Evolutionary conservation across 208 protist genomes (phyloP), one percentile per base, ranked within the genome.

Genomic region (Endotrypanum monterogeii): DNA sequence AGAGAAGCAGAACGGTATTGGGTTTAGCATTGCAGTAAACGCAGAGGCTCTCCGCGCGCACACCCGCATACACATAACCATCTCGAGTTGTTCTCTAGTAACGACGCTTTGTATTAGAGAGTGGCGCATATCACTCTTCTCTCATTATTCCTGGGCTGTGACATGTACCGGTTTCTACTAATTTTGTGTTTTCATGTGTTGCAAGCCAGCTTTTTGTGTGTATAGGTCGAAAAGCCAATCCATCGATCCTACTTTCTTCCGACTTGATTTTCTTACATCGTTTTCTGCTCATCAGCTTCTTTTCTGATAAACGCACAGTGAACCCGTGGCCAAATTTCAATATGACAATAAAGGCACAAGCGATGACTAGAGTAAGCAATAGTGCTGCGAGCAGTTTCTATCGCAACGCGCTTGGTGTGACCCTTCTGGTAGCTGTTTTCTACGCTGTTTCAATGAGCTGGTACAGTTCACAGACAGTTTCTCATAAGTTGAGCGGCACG

Each of bases 401-500:
- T 48, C 72, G 78, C 35, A 82, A 51, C 46, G 60, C 32, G 3
- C 46, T 74, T 39, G 57, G 48, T 32, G 35, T 65, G 25, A 52
- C 66, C 51, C 55, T 87, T 35, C 66, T 83, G 51, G 65, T 71
- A 25, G 69, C 74, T 55, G 80, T 84, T 35, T 44, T 84, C 25
- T 80, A 39, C 56, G 54, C 86, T 52, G 71, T 76, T 28, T 72
- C 74, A 44, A 75, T 83, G 63, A 87, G 83, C 61, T 84, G 83
- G 83, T 75, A 71, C 12, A 87, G 83, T 51, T 78, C 79, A 20
- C 69, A 73, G 9, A 78, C 79, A 25, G 69, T 87, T 0, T 76
- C 75, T 23, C 75, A 82, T 67, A 61, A 62, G 18, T 65, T 87
- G 16, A 63, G 60, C 18, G 75, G 77, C 11, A 76, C 71, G 18